Conservation (phyloP, 2,329 filamentous ascomycete species). For the Chrysoporthe puriensis region DNA sequence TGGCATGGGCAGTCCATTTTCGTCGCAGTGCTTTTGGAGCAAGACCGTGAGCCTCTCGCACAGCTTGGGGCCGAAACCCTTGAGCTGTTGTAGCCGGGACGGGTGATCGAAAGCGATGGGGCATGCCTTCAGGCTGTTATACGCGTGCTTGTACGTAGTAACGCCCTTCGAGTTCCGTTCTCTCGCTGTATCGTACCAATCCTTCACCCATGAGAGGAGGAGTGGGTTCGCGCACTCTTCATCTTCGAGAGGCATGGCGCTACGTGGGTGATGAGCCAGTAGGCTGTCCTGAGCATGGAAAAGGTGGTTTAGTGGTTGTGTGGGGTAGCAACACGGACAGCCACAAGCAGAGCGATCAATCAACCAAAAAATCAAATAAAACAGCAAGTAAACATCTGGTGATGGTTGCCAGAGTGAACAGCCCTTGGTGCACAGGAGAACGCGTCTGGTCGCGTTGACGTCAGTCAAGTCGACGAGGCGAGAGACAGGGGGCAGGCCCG, state of each 20-base stretch:
- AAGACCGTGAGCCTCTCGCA: slow-evolving; percentile 69
- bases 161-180: slow-evolving; percentile 72
- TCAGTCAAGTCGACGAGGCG: not conserved
- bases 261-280: not conserved
- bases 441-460: slow-evolving; percentile 22
- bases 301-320: not conserved
- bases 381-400: not conserved
- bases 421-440: not conserved
- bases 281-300: not conserved
- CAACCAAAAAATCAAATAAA: not conserved
- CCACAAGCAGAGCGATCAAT: not conserved
- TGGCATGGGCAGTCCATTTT: slow-evolving; percentile 71
- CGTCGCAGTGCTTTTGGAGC: slow-evolving; percentile 62
- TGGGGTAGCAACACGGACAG: not conserved
- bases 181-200: slow-evolving; percentile 73
- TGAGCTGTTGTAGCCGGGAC: slow-evolving; percentile 71
- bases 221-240: slow-evolving; percentile 68
- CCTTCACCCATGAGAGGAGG: slow-evolving; percentile 73
- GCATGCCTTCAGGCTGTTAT: slow-evolving; percentile 75
- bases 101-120: slow-evolving; percentile 74
- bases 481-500: not conserved
- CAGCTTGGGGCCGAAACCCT: slow-evolving; percentile 73
- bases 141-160: slow-evolving; percentile 75
- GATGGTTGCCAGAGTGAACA: slow-evolving; percentile 16
- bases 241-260: slow-evolving; percentile 30